Evolutionary conservation across 805 yeast species (phyloP), one percentile per base, ranked within the genome.

Genomic region (Torulaspora franciscae): DNA sequence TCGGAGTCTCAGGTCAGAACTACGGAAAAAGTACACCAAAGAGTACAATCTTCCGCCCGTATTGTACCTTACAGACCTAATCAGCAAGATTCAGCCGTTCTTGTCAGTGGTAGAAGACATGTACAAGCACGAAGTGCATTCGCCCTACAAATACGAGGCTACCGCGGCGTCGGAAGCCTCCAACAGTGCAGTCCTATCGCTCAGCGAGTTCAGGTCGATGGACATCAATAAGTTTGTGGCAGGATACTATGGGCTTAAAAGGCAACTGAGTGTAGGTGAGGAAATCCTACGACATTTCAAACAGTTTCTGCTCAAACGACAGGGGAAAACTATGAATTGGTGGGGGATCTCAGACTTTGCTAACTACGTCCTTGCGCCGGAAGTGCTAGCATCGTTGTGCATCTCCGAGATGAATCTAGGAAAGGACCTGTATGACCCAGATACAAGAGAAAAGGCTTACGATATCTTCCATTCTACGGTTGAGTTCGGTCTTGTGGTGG

Each of bases 331-430:
- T 1, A 60, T 83, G 6, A 63, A 67, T 36, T 83, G 80, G 67
- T 83, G 88, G 86, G 77, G 84, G 2, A 53, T 68, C 1, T 70
- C 71, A 17, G 75, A 76, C 42, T 84, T 81, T 56, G 63, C 74
- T 2, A 69, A 75, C 13, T 79, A 77, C 54, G 80, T 83, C 1
- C 59, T 84, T 19, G 80, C 85, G 6, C 81, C 83, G 23, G 90
- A 83, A 52, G 59, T 83, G 5, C 69, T 80, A 3, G 63, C 77
- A 6, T 63, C 79, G 25, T 54, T 81, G 15, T 73, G 77, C 6
- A 68, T 71, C 57, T 71, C 73, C 3, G 83, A 80, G 48, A 52
- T 70, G 61, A 44, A 53, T 1, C 46, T 68, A 32, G 49, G 42
- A 3, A 37, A 38, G 5, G 38, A 37, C 9, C 24, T 42, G 9